Evolutionary conservation across 257 asterid species (phyloP), one percentile per base, ranked within the genome.

Genomic region (Nemophila menziesii): DNA sequence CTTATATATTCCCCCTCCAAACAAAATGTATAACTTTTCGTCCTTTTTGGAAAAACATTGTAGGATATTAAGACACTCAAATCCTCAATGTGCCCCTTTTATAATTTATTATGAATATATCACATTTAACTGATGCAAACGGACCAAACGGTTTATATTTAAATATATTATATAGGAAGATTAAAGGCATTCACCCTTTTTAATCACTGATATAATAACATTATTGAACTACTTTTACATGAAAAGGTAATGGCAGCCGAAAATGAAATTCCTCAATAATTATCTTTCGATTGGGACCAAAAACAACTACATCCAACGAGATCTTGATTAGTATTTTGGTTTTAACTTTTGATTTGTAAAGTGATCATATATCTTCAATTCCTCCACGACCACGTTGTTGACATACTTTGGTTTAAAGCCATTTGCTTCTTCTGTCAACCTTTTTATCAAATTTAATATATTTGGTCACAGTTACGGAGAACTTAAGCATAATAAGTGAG

Each of bases 101-200:
- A 29, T 10, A 7, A 3, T 29, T 29, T 29, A 29, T 2, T 29
- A 29, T 5, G 36, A 29, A 29, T 29, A 29, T 29, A 5, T 29
- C 36, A 29, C 12, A 10, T 29, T 29, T 29, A 13, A 29, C 8
- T 29, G 36, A 29, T 29, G 36, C 36, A 7, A 29, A 29, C 12
- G 36, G 36, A 29, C 12, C 9, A 29, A 29, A 29, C 8, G 33
- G 12, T 29, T 29, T 29, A 29, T 29, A 29, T 29, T 29, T 29
- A 29, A 29, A 29, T 29, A 29, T 29, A 29, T 2, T 29, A 2
- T 2, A 24, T 53, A 48, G 36, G 38, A 24, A 20, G 49, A 51
- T 17, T 43, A 55, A 62, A 59, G 69, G 50, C 43, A 54, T 39
- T 46, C 24, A 19, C 20, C 23, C 54, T 55, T 66, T 65, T 37